Conservation (phyloP, 1,139 yeast species). For the Pneumocystis canis region DNA sequence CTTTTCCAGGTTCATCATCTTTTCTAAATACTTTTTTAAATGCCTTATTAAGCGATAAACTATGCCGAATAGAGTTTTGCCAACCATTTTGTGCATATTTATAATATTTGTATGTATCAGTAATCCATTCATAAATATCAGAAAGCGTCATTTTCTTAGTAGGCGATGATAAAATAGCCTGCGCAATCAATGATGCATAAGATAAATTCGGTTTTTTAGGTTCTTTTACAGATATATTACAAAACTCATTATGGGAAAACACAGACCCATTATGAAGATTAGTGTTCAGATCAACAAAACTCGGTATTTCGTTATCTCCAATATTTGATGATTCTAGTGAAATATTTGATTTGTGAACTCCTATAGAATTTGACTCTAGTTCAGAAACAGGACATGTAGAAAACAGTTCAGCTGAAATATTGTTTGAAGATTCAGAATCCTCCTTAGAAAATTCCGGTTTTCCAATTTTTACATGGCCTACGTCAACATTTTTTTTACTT, state of each 20-base stretch:
- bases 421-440: background rate
- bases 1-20: conserved; percentile 39
- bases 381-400: background rate
- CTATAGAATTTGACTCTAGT: background rate
- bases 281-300: background rate
- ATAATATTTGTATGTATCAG: conserved; percentile 79
- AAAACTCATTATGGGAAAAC: background rate
- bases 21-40: conserved; percentile 64
- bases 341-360: background rate
- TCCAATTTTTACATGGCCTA: background rate
- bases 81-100: conserved; percentile 92
- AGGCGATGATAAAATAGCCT: conserved; percentile 53
- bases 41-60: conserved; percentile 68
- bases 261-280: background rate
- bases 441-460: background rate
- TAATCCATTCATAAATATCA: conserved; percentile 74
- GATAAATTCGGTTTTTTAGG: conserved; percentile 59
- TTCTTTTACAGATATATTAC: background rate
- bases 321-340: background rate
- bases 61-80: conserved; percentile 89
- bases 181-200: conserved; percentile 64
- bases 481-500: background rate
- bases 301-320: background rate
- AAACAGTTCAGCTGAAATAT: background rate
- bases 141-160: conserved; percentile 54